phyloP scores from a whole-genome alignment of 371 early-diverging fungal species.

The Choanephora cucurbitarum region DNA sequence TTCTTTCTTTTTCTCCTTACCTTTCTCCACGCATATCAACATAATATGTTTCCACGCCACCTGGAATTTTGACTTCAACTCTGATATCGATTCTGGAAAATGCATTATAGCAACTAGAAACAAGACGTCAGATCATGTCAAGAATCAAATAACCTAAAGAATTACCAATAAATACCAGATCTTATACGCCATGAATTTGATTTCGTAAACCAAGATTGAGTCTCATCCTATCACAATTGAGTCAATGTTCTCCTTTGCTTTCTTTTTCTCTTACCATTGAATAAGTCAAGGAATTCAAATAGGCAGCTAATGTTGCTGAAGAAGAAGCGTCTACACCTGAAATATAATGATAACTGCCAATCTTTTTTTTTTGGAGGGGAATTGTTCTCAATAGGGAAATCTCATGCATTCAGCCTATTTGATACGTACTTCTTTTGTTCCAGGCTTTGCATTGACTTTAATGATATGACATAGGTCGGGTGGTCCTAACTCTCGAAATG shows the following conservation, averaged over 20 bases:
- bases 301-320: conserved; percentile 92
- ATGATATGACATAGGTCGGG: conserved; percentile 96
- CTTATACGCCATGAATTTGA: conserved; percentile 69
- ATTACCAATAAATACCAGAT: conserved; percentile 74
- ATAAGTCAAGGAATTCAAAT: conserved; percentile 93
- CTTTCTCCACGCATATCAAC: conserved; percentile 81
- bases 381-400: background rate
- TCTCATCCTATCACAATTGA: conserved; percentile 59
- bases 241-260: too few relatives aligned
- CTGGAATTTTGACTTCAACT: conserved; percentile 97
- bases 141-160: background rate
- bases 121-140: background rate
- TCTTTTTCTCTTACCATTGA: conserved; percentile 79
- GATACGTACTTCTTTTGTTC: conserved; percentile 84
- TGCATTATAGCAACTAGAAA: conserved; percentile 87
- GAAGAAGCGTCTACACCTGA: conserved; percentile 94
- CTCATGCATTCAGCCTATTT: conserved; percentile 18
- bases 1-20: too few relatives aligned
- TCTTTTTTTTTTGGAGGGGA: conserved; percentile 23
- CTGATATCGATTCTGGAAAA: conserved; percentile 95
- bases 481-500: conserved; percentile 93
- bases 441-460: conserved; percentile 82
- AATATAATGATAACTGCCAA: conserved; percentile 84
- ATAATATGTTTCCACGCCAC: conserved; percentile 92
- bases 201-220: conserved; percentile 73